Conservation (phyloP, 73 alveolate genomes). For the Uronychia setigera region DNA sequence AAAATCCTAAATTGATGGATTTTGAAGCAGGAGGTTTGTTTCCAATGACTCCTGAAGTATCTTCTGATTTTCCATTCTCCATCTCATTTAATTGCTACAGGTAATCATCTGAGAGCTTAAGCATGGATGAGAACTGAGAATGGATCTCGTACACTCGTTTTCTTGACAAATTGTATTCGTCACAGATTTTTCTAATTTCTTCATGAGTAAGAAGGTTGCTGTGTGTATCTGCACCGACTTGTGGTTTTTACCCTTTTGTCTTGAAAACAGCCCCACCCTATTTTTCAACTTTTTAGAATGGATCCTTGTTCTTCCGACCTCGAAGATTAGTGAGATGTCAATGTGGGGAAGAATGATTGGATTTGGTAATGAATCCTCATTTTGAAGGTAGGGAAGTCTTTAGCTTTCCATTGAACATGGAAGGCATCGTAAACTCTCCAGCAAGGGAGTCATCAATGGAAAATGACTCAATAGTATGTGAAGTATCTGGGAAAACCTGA, state of each 20-base stretch:
- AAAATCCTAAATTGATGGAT: conserved; percentile 29
- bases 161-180: conserved; percentile 15
- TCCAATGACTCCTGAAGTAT: background rate
- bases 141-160: conserved; percentile 52
- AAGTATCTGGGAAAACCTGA: background rate
- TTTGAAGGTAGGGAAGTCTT: background rate
- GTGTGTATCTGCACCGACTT: too few species aligned
- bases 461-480: background rate
- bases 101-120: conserved; percentile 16
- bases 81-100: background rate
- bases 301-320: too few species aligned
- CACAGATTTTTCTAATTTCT: background rate
- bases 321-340: background rate
- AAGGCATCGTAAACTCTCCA: background rate
- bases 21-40: background rate
- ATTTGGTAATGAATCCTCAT: background rate
- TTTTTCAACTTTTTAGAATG: background rate
- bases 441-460: background rate
- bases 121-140: conserved; percentile 27
- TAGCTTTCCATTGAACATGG: background rate
- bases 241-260: too few species aligned
- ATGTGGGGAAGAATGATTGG: background rate
- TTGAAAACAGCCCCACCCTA: background rate
- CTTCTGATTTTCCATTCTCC: background rate
- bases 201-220: background rate